Evolutionary conservation across 331 rosid species (phyloP).

Genomic region (Malus hybrid): DNA sequence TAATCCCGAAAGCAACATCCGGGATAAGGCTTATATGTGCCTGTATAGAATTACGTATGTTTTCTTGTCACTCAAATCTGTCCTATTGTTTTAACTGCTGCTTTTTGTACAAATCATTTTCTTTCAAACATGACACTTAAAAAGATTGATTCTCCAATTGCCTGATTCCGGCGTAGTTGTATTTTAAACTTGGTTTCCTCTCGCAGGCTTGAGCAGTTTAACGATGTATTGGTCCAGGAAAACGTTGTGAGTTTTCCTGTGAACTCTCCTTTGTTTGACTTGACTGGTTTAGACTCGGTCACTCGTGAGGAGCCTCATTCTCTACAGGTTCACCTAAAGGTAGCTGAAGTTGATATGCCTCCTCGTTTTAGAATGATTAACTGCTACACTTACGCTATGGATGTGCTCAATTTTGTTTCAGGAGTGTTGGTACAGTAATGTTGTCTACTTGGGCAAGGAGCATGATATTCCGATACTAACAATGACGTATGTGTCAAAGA

Average conservation of each 20-base stretch:
- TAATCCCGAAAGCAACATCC: constrained; percentile 36
- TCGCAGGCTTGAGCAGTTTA: constrained; percentile 87
- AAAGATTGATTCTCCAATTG: background rate
- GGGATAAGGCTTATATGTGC: constrained; percentile 55
- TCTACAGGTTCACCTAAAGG: constrained; percentile 41
- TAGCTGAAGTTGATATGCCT: background rate
- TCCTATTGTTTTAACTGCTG: background rate
- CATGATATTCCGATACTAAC: constrained; percentile 54
- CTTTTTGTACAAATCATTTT: background rate
- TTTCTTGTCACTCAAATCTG: background rate
- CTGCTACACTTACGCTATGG: background rate
- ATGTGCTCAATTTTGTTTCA: constrained; percentile 24
- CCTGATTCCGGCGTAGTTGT: background rate
- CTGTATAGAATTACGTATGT: constrained; percentile 82
- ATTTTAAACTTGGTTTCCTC: background rate
- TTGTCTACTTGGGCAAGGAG: constrained; percentile 65
- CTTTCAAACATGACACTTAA: background rate
- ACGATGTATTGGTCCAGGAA: constrained; percentile 68
- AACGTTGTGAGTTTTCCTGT: constrained; percentile 26
- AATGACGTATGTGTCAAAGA: constrained; percentile 59
- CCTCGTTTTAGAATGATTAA: background rate
- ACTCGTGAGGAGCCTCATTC: constrained; percentile 40
- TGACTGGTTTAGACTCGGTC: constrained; percentile 32
- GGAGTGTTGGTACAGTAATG: constrained; percentile 65
- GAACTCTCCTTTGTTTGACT: constrained; percentile 48